A percentile compares a stretch with the other conserved stretches of the same genome.
Conservation (phyloP, 139 green algal genomes). For the Chlamydomonas sphaeroides region DNA sequence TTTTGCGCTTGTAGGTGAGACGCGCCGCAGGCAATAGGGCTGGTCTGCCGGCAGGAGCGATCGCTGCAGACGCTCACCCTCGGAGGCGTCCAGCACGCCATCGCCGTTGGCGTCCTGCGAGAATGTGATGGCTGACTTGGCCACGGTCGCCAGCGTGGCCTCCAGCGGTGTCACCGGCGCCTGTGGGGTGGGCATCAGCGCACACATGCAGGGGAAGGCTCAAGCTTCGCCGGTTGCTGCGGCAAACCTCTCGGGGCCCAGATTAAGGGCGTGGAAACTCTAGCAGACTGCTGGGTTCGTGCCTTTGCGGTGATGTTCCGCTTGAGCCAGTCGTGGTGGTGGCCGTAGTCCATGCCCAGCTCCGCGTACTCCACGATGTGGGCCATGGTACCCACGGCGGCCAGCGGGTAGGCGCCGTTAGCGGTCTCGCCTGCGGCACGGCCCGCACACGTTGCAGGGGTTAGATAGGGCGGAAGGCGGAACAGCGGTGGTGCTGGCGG, state of each 20-base stretch:
- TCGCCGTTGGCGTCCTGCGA: conserved; percentile 57
- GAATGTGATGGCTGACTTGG: conserved; percentile 54
- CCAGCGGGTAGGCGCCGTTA: conserved; percentile 70
- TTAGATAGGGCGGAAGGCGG: too few species aligned
- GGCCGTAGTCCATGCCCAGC: conserved; percentile 59
- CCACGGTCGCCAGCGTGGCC: conserved; percentile 42
- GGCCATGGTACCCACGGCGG: conserved; percentile 71
- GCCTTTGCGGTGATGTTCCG: conserved; percentile 40
- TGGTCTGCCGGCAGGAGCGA: too few species aligned
- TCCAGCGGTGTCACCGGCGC: conserved; percentile 45
- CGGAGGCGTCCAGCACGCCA: conserved; percentile 53
- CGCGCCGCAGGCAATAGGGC: too few species aligned
- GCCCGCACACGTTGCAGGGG: too few species aligned
- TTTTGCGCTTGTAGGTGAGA: too few species aligned
- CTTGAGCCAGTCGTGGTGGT: conserved; percentile 63
- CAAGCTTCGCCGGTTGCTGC: too few species aligned
- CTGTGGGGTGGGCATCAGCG: too few species aligned
- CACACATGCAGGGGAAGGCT: too few species aligned
- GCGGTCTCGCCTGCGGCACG: conserved; percentile 78
- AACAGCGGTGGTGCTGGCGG: too few species aligned
- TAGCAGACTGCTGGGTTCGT: too few species aligned
- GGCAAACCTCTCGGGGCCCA: too few species aligned
- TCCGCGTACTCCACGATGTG: conserved; percentile 75
- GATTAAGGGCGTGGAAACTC: too few species aligned
- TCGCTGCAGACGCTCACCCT: conserved; percentile 41